These are phyloP conservation scores for Aspergillus uvarum DNA, from an alignment of 2,329 filamentous ascomycete species.

Conservation along the genomic window DNA sequence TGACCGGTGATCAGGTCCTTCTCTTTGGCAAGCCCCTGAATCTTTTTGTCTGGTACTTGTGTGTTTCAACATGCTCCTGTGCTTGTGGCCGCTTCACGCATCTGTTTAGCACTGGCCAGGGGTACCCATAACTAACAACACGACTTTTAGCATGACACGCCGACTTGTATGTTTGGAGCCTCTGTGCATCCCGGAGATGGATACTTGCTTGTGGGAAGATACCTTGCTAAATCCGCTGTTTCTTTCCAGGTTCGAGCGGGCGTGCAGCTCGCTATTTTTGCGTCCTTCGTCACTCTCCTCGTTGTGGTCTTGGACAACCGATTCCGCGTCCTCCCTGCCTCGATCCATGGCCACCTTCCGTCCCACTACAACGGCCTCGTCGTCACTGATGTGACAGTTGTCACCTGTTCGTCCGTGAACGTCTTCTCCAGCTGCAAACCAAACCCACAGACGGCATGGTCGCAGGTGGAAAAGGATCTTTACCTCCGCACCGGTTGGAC, in stretches of 20 bases:
- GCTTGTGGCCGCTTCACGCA: conserved; percentile 25
- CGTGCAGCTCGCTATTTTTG: conserved; percentile 69
- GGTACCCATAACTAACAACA: conserved; percentile 19
- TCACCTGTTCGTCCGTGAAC: conserved; percentile 73
- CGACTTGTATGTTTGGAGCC: conserved; percentile 37
- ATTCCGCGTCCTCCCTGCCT: conserved; percentile 80
- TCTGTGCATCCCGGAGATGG: not conserved
- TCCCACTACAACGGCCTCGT: conserved; percentile 80
- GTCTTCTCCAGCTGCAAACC: conserved; percentile 73
- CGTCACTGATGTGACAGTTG: conserved; percentile 80
- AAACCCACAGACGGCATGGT: conserved; percentile 67
- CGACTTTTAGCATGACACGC: conserved; percentile 41
- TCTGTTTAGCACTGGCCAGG: conserved; percentile 31
- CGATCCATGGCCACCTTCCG: conserved; percentile 83
- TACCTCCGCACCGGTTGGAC: conserved; percentile 74
- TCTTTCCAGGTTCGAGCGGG: conserved; percentile 59
- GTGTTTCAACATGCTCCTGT: conserved; percentile 35
- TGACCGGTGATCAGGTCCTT: conserved; percentile 30
- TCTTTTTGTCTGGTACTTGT: conserved; percentile 14
- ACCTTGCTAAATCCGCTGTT: not conserved
- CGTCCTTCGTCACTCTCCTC: conserved; percentile 66
- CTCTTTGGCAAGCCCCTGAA: conserved; percentile 25
- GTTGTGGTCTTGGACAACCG: conserved; percentile 82
- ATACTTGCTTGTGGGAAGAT: not conserved
- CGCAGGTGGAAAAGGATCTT: conserved; percentile 84